These are phyloP conservation scores for Tylopilus subfusipes DNA, from an alignment of 768 basidiomycete species.

Conservation along the genomic window DNA sequence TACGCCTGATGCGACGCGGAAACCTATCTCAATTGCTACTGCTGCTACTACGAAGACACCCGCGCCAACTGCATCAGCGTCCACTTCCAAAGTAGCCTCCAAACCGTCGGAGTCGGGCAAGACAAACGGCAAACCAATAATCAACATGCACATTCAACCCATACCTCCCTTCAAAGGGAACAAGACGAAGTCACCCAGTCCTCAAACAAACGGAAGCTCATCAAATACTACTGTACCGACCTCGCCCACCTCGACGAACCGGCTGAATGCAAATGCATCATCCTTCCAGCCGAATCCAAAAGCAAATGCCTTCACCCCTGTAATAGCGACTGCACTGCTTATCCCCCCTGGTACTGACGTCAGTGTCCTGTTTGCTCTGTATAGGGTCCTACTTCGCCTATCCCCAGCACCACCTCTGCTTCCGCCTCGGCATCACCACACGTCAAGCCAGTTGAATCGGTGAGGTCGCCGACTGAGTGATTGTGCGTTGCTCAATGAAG, in stretches of 20 bases:
- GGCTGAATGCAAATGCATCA: slow-evolving; percentile 84
- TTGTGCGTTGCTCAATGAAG: slow-evolving; percentile 8
- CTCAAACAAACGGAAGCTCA: slow-evolving; percentile 31
- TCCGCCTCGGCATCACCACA: slow-evolving; percentile 61
- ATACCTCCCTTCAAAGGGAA: slow-evolving; percentile 89
- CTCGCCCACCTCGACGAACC: slow-evolving; percentile 56
- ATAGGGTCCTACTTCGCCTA: slow-evolving; percentile 48
- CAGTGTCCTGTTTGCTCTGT: slow-evolving; percentile 10
- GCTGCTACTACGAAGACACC: slow-evolving; percentile 26
- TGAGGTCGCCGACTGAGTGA: slow-evolving; percentile 24
- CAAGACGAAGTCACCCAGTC: slow-evolving; percentile 37
- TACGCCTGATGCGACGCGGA: slow-evolving; percentile 27
- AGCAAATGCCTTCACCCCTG: slow-evolving; percentile 72
- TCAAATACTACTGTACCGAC: slow-evolving; percentile 37
- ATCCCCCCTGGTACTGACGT: slow-evolving; percentile 17
- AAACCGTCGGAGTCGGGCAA: slow-evolving; percentile 33
- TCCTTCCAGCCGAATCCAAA: slow-evolving; percentile 89
- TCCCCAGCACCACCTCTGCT: slow-evolving; percentile 37
- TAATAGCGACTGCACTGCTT: slow-evolving; percentile 30
- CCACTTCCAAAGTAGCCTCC: slow-evolving; percentile 29
- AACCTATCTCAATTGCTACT: slow-evolving; percentile 25
- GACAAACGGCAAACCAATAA: slow-evolving; percentile 43
- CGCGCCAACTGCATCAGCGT: slow-evolving; percentile 27
- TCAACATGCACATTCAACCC: slow-evolving; percentile 77
- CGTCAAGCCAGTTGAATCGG: slow-evolving; percentile 53